A percentile compares a stretch with the other conserved stretches of the same genome.
phyloP scores from a whole-genome alignment of 2,329 filamentous ascomycete species.

The Pseudocercospora pini-densiflorae region DNA sequence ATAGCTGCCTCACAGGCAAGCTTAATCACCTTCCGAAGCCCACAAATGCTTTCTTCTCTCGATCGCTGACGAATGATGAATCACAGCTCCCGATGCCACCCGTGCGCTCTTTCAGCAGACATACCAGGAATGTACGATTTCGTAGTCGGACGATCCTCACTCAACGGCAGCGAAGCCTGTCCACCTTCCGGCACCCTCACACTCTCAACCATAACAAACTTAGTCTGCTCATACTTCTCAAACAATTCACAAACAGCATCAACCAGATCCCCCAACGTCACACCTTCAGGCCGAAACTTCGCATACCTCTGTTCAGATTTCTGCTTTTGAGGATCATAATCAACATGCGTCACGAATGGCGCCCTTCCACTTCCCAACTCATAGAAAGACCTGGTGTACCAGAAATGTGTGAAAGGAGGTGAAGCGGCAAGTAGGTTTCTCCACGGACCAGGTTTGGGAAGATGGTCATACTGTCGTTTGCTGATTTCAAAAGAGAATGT shows the following conservation, averaged over 20 bases:
- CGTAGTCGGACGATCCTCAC: slow-evolving; percentile 23
- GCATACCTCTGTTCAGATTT: slow-evolving; percentile 27
- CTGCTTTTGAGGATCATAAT: slow-evolving; percentile 25
- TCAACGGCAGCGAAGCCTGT: neutral
- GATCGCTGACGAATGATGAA: neutral
- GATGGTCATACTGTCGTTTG: slow-evolving; percentile 19
- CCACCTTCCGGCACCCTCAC: slow-evolving; percentile 12
- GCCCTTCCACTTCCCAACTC: slow-evolving; percentile 31
- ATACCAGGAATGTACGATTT: slow-evolving; percentile 19
- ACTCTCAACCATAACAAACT: slow-evolving; percentile 32
- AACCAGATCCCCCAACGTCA: slow-evolving; percentile 28
- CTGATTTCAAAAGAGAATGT: slow-evolving; percentile 30
- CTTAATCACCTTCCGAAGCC: neutral
- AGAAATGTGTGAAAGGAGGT: slow-evolving; percentile 29
- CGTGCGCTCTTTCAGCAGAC: slow-evolving; percentile 15
- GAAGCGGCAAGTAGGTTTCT: slow-evolving; percentile 25
- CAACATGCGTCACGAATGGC: slow-evolving; percentile 32
- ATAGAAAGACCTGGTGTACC: slow-evolving; percentile 32
- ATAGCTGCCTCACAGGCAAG: neutral
- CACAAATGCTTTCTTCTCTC: neutral
- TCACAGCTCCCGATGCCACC: slow-evolving; percentile 7
- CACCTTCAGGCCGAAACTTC: slow-evolving; percentile 13
- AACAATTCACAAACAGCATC: slow-evolving; percentile 38
- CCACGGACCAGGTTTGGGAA: slow-evolving; percentile 18
- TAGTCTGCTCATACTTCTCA: slow-evolving; percentile 19